Base-by-base conservation (phyloP, 2,329 filamentous ascomycete species). In the Colletotrichum zoysiae region DNA sequence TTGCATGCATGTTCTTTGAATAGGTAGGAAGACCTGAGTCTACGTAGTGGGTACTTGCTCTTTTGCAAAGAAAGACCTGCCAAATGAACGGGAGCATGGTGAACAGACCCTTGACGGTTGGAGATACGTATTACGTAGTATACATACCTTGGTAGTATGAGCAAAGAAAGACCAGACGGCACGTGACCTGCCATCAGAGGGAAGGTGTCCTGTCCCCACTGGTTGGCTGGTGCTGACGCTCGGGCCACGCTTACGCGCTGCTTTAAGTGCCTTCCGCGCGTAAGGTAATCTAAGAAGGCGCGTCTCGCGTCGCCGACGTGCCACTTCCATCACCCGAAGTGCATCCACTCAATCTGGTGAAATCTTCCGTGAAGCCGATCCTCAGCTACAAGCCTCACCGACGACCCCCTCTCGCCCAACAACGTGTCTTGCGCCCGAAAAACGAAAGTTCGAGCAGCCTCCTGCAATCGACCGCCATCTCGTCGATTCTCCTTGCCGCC, bases 211-310 rank as follows among this genome's bases (percentile, higher is more conserved):
- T 0, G 46, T 3, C 46, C 60, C 60, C 30, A 30, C 30, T 30
- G 30, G 40, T 16, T 20, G n/a, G 8, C 23, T 46, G 8, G 46
- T 42, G 16, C 20, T 2, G 46, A 38, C 66, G 66, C 66, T 58
- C 51, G 66, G 66, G 18, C 60, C 50, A 8, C 38, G 16, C 42
- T 46, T 46, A 23, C 61, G 67, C 61, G 65, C 65, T 56, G 67
- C 65, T 74, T 69, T 73, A 74, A 74, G 70, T 72, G 63, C n/a
- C 60, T 40, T 63, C 65, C 72, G 66, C 72, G 72, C 72, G 72
- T 70, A 46, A 44, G 50, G 65, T 65, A 65, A 51, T 63, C 53
- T 46, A 48, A 38, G 65, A 26, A 62, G 62, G 60, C 70, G 65
- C 51, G 60, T 63, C 70, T 70, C 64, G 69, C 70, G 70, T 72